A percentile compares a stretch with the other conserved stretches of the same genome.
Evolutionary conservation across 331 rosid species (phyloP).

Genomic region (Quercus phellos): DNA sequence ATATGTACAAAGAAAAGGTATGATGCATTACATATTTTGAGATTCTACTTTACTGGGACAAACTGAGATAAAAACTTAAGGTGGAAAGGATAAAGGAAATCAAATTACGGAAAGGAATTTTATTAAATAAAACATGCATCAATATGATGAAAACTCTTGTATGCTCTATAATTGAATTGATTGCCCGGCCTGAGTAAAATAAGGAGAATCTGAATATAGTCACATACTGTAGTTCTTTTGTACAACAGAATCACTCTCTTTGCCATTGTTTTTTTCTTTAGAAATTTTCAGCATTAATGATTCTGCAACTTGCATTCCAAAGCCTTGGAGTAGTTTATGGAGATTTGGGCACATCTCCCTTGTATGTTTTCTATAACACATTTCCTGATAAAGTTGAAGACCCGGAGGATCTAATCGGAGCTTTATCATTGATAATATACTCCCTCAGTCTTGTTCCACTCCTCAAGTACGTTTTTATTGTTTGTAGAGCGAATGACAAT

Average conservation of each 20-base stretch:
- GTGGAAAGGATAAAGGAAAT: not conserved
- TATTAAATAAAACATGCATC: too few species aligned
- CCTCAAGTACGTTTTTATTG: slow-evolving; percentile 84
- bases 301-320: slow-evolving; percentile 88
- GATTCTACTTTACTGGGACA: not conserved
- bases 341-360: slow-evolving; percentile 97
- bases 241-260: slow-evolving; percentile 21
- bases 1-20: slow-evolving; percentile 94
- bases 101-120: not conserved
- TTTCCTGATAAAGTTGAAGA: slow-evolving; percentile 71
- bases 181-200: not conserved
- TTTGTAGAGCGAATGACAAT: slow-evolving; percentile 89
- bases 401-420: slow-evolving; percentile 83
- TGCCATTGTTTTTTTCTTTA: slow-evolving; percentile 36
- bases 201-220: not conserved
- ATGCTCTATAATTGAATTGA: not conserved
- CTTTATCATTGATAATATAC: slow-evolving; percentile 92
- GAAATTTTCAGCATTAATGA: slow-evolving; percentile 81
- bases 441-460: slow-evolving; percentile 94
- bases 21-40: slow-evolving; percentile 4
- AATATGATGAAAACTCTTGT: not conserved
- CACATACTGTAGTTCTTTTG: slow-evolving; percentile 1
- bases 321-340: slow-evolving; percentile 99
- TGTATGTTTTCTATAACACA: slow-evolving; percentile 90
- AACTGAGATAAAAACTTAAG: not conserved